Evolutionary conservation across 805 yeast species (phyloP), one percentile per base, ranked within the genome.

Genomic region (Clavispora asparagi): DNA sequence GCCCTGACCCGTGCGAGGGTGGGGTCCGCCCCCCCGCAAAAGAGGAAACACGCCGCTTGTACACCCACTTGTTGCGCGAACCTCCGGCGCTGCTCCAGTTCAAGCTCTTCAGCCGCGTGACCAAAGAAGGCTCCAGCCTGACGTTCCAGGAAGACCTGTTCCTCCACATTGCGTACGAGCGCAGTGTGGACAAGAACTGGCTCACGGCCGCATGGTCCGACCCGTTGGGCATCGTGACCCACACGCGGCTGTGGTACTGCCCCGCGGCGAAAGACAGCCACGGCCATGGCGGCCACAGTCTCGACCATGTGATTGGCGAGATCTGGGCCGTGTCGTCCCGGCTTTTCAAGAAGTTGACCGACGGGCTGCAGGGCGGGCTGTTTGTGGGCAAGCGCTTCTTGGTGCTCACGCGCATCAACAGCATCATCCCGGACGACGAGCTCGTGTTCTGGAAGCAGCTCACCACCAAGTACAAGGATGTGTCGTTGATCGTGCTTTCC

Each of bases 121-220:
- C 42, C 42, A 53, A 49, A 41, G 62, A 59, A 33, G 60, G 58
- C 16, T 52, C 56, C 40, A 59, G 58, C 35, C 29, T 41, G 10
- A 50, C 51, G 14, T 48, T 48, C 38, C 58, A 74, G n/a, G 86
- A 85, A 49, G 96, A 90, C 56, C 72, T 87, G 1, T 87, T 81
- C 55, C 70, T 92, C 19, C 98, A 94, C 60, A 73, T 94, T 10
- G 89, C 96, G 1, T 92, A 91, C 57, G 88, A 89, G 28, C 64
- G 95, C 43, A 85, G 96, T 0, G 71, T 78, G 4, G 96, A 91
- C 61, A 82, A 81, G 49, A 81, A 79, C 45, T 92, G 97, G 96
- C 74, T 89, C 39, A 80, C 83, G 19, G 95, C 88, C 0, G 84
- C 95, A 0, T 89, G 97, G 95, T 75, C 94, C 0, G 96, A 92